phyloP scores from a whole-genome alignment of 1,284 basidiomycete species.

The Ceratobasidium sp. region DNA sequence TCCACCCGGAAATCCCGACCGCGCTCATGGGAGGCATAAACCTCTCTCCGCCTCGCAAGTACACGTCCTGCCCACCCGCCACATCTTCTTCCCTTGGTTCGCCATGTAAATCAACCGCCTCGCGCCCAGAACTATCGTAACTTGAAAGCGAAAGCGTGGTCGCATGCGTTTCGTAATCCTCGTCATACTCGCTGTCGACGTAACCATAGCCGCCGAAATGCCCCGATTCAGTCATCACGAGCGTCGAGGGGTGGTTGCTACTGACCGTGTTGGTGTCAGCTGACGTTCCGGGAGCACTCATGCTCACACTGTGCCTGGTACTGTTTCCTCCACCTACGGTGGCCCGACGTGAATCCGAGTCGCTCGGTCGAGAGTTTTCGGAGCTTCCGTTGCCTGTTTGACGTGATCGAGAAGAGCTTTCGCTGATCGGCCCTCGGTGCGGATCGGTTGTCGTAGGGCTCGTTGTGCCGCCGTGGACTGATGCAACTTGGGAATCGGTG shows the following conservation, averaged over 20 bases:
- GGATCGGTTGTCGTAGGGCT: not conserved
- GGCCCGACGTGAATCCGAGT: not conserved
- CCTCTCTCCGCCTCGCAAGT: not conserved
- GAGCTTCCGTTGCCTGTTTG: conserved; percentile 3
- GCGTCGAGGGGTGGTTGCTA: conserved; percentile 36
- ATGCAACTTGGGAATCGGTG: conserved; percentile 19
- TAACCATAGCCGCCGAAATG: conserved; percentile 1
- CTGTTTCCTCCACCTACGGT: not conserved
- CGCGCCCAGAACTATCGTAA: conserved; percentile 11
- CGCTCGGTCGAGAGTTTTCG: conserved; percentile 8
- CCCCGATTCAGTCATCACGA: conserved; percentile 36
- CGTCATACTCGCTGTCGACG: conserved; percentile 24
- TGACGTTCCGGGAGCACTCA: not conserved
- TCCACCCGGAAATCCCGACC: conserved; percentile 23
- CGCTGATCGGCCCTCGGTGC: conserved; percentile 1
- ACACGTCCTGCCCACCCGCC: conserved; percentile 18
- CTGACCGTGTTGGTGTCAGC: conserved; percentile 37
- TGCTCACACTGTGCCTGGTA: conserved; percentile 7
- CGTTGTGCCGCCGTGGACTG: conserved; percentile 27
- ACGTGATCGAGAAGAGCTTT: conserved; percentile 5
- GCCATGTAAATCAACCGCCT: conserved; percentile 31
- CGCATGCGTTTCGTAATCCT: conserved; percentile 21
- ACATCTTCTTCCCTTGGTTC: not conserved
- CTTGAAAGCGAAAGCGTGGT: conserved; percentile 29
- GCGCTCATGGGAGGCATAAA: conserved; percentile 29